Evolutionary conservation across 768 basidiomycete genomes (phyloP).

Genomic region (Clitopilus passeckerianus): DNA sequence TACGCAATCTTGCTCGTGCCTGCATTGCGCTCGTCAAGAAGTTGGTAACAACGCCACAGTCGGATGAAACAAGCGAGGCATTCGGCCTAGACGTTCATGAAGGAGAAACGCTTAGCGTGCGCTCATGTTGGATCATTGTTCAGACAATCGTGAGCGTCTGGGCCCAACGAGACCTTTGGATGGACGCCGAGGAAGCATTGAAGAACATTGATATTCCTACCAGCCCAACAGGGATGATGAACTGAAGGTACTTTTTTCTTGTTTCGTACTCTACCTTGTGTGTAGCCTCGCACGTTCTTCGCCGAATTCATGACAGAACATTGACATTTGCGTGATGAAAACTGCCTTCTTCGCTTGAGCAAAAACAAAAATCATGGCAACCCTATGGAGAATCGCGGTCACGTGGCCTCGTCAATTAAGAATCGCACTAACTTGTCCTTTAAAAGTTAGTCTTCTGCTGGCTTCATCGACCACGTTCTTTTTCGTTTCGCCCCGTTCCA

Average conservation of each 20-base stretch:
- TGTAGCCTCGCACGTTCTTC: constrained; percentile 1
- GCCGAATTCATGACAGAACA: constrained; percentile 1
- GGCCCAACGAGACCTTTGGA: constrained; percentile 81
- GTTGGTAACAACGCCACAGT: constrained; percentile 16
- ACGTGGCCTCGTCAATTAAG: constrained; percentile 8
- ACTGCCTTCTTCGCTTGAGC: background rate
- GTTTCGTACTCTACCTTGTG: background rate
- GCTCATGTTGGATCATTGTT: constrained; percentile 74
- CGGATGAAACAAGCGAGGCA: constrained; percentile 3
- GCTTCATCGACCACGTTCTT: constrained; percentile 6
- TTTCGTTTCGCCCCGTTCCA: constrained; percentile 9
- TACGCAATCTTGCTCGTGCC: constrained; percentile 73
- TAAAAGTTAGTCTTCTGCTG: constrained; percentile 13
- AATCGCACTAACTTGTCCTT: constrained; percentile 3
- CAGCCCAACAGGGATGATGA: background rate
- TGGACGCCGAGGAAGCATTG: constrained; percentile 61
- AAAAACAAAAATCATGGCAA: background rate
- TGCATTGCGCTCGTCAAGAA: constrained; percentile 50
- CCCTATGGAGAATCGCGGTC: constrained; percentile 1
- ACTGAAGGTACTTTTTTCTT: background rate
- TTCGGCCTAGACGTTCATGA: constrained; percentile 4
- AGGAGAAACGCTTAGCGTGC: constrained; percentile 24
- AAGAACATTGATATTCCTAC: constrained; percentile 10
- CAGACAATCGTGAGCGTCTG: constrained; percentile 61
- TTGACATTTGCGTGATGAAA: constrained; percentile 5